Conservation (phyloP, 495 filamentous ascomycete genomes). For the Neurospora sublineolata region DNA sequence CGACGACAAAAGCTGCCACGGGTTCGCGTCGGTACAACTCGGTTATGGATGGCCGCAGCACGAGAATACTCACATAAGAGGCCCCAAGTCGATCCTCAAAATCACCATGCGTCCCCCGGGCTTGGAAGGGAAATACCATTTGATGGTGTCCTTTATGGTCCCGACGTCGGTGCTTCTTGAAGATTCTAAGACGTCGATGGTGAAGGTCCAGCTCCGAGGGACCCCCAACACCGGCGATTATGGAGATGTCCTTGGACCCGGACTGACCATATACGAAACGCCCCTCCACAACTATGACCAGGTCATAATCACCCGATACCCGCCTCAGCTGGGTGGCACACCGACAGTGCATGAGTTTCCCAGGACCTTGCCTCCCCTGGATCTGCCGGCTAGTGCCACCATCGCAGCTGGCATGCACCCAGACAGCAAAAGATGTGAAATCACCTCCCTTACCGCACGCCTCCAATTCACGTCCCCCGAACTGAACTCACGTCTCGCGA, state of each 20-base stretch:
- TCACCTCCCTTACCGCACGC: slow-evolving; percentile 7
- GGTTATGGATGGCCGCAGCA: slow-evolving; percentile 18
- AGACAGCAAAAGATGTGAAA: no score
- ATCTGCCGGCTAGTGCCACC: neutral
- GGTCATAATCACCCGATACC: slow-evolving; percentile 23
- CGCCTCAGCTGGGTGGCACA: neutral
- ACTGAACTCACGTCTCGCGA: neutral
- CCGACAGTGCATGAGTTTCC: neutral
- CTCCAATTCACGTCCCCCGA: neutral
- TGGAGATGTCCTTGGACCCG: slow-evolving; percentile 1
- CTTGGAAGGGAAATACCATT: slow-evolving; percentile 22
- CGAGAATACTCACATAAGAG: slow-evolving; percentile 9
- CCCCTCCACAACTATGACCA: slow-evolving; percentile 14
- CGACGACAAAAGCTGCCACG: neutral
- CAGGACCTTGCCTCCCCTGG: neutral
- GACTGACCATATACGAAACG: slow-evolving; percentile 15
- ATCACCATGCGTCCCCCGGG: slow-evolving; percentile 18
- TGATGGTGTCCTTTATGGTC: slow-evolving; percentile 26
- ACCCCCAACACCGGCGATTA: neutral
- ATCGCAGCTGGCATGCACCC: neutral
- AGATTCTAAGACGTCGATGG: slow-evolving; percentile 10
- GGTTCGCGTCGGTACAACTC: slow-evolving; percentile 21
- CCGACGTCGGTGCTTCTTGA: slow-evolving; percentile 20
- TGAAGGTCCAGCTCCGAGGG: slow-evolving; percentile 14
- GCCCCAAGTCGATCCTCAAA: slow-evolving; percentile 15